Evolutionary conservation across 441 rosid species (phyloP).

Genomic region (Pelargonium australe): DNA sequence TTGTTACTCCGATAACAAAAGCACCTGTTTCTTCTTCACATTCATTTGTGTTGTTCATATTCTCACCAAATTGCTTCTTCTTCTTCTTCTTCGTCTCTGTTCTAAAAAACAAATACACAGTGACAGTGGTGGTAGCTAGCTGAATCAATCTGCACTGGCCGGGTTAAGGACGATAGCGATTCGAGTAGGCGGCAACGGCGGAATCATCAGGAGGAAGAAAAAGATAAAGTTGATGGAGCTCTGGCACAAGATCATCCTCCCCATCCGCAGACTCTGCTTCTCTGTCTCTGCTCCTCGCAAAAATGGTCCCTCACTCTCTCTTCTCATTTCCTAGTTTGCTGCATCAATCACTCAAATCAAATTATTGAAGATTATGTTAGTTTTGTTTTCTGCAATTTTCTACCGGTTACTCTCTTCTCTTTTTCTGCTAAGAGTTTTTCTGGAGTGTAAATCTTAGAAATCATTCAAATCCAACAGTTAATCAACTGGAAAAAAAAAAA

Average conservation of each 20-base stretch:
- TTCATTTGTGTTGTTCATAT: background rate
- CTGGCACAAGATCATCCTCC: constrained; percentile 46
- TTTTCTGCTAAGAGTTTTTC: too few relatives aligned
- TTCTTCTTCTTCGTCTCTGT: background rate
- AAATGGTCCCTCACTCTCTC: constrained; percentile 25
- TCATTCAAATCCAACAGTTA: background rate
- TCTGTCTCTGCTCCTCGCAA: constrained; percentile 43
- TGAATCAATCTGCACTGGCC: constrained; percentile 22
- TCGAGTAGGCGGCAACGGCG: constrained; percentile 10
- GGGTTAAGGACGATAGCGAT: constrained; percentile 29
- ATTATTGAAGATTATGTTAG: too few relatives aligned
- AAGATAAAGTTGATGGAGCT: constrained; percentile 31
- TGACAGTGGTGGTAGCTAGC: background rate
- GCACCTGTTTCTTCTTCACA: background rate
- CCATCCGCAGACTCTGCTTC: constrained; percentile 41
- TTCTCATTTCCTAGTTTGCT: too few relatives aligned
- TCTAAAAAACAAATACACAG: background rate
- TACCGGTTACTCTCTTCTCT: too few relatives aligned
- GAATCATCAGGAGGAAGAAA: constrained; percentile 16
- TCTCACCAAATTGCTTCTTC: background rate
- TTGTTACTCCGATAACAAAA: background rate
- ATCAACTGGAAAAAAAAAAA: background rate
- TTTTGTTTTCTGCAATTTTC: too few relatives aligned
- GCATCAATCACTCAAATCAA: too few relatives aligned
- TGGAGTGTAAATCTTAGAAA: too few relatives aligned